Conservation (phyloP, 2,329 filamentous ascomycete genomes). For the Neofusicoccum parvum region DNA sequence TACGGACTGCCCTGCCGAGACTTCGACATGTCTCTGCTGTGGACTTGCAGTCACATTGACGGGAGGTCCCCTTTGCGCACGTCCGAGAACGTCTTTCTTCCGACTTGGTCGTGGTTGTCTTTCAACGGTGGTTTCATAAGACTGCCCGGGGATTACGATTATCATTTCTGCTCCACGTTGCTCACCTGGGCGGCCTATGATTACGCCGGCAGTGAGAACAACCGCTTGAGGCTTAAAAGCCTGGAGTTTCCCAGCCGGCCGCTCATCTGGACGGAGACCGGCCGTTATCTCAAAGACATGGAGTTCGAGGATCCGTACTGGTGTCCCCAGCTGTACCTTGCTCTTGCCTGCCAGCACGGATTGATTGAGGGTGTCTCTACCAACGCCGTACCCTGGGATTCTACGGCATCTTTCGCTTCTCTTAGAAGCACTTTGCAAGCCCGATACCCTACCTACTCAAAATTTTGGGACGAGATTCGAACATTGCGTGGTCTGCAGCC, state of each 20-base stretch:
- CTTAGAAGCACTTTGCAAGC: neutral
- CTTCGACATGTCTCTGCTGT: constrained; percentile 10
- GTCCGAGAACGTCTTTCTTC: neutral
- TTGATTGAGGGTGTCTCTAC: neutral
- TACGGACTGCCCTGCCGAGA: neutral
- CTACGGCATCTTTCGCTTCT: neutral
- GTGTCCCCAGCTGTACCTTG: constrained; percentile 1
- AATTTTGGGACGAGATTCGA: neutral
- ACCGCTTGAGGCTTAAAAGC: neutral
- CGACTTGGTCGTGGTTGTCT: constrained; percentile 16
- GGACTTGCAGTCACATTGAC: neutral
- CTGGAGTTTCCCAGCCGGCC: neutral
- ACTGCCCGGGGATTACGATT: neutral
- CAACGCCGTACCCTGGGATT: neutral
- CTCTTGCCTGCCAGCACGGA: neutral
- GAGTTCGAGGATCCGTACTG: neutral
- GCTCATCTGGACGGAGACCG: neutral
- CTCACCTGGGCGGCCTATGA: neutral
- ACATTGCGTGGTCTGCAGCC: neutral
- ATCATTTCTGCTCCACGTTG: neutral
- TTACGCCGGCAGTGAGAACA: no score
- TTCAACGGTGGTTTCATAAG: neutral
- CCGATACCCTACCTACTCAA: neutral
- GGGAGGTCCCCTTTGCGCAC: neutral
- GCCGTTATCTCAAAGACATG: neutral